Evolutionary conservation across 805 yeast species (phyloP), one percentile per base, ranked within the genome.

Genomic region (Lachancea meyersii): DNA sequence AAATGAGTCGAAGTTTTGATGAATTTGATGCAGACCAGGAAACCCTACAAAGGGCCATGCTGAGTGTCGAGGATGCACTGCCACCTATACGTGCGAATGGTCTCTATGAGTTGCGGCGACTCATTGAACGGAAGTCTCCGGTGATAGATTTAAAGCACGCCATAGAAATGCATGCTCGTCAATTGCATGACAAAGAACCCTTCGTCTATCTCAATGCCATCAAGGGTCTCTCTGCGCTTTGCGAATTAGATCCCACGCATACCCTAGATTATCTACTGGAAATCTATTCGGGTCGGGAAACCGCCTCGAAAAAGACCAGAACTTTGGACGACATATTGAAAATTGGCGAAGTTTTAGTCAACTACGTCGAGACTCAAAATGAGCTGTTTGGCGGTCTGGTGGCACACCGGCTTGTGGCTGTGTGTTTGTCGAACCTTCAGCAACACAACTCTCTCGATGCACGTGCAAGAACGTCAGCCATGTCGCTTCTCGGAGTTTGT

Each of bases 1-100:
- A 20, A 21, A 10, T 19, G 13, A 8, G 10, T 16, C 26, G 16
- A 11, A n/a, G 21, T n/a, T 30, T 7, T 21, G 28, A 28, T 17
- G 26, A 30, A 24, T 17, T 58, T 3, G 26, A 30, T 1, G 49
- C 51, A 13, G 57, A 80, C 36, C 59, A 60, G 21, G 64, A 63
- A 19, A 47, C 61, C 0, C 63, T 83, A 36, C 71, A 74, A 13
- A 68, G 76, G 24, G 96, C 96, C 0, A 64, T 86, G 28, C 67
- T 73, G 1, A 76, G 80, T 46, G 61, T 93, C 33, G 79, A 78
- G 43, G 96, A 89, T 61, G 84, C 89, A 0, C 64, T 83, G 33
- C 80, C 85, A 3, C 96, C 97, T 0, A 76, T 91, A 2, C 70
- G 88, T 41, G 97, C 95, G 0, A 88, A 85, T 60, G 97, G 97